A percentile compares a stretch with the other conserved stretches of the same genome.
Conservation (phyloP, 129 eudicot genomes). For the Gnaphalium uliginosum region DNA sequence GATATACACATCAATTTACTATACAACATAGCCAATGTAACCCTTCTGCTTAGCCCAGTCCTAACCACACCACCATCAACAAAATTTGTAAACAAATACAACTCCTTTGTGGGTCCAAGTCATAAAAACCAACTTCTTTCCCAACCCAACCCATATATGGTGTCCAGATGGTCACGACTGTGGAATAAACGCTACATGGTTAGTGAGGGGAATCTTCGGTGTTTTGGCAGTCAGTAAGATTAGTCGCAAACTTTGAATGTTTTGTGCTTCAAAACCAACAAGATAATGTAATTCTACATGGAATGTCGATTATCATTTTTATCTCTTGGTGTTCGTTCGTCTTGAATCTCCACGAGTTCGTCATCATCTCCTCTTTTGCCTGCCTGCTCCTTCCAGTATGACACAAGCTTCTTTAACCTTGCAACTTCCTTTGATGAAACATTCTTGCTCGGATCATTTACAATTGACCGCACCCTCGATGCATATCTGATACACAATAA, state of each 20-base stretch:
- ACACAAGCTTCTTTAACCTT: conserved; percentile 70
- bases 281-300: conserved; percentile 40
- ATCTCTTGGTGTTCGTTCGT: conserved; percentile 63
- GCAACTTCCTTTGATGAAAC: conserved; percentile 96
- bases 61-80: conserved; percentile 36
- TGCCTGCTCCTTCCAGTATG: conserved; percentile 92
- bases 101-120: conserved; percentile 15
- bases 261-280: conserved; percentile 12
- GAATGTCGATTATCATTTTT: conserved; percentile 73
- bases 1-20: conserved; percentile 45
- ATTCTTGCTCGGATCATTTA: conserved; percentile 94
- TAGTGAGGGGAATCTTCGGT: conserved; percentile 12
- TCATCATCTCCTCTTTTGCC: conserved; percentile 85
- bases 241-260: conserved; percentile 19
- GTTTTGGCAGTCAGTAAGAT: conserved; percentile 23
- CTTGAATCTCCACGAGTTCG: conserved; percentile 92
- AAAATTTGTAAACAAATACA: conserved; percentile 25
- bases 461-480: conserved; percentile 90
- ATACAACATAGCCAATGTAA: conserved; percentile 41
- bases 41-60: conserved; percentile 5
- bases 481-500: conserved; percentile 56
- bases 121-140: conserved; percentile 15
- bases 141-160: conserved; percentile 15
- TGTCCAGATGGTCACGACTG: conserved; percentile 21
- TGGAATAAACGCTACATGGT: conserved; percentile 31